These are phyloP conservation scores for Ceriops zippeliana DNA, from an alignment of 345 rosid genomes.

Conservation along the genomic window DNA sequence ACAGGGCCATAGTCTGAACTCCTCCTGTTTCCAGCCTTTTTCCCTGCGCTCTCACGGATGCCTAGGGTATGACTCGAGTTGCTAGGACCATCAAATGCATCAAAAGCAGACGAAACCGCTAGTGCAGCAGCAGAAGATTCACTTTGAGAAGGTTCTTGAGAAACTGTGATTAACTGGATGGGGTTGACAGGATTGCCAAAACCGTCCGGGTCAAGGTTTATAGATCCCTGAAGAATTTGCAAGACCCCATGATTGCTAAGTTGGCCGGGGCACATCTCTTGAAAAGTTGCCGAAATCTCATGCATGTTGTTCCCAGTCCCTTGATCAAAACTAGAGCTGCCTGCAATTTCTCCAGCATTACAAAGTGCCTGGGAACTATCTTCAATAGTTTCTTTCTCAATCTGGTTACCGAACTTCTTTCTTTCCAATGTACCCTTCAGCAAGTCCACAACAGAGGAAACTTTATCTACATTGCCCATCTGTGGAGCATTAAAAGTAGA, in stretches of 20 bases:
- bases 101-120: constrained; percentile 53
- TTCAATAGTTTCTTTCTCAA: constrained; percentile 35
- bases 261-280: constrained; percentile 29
- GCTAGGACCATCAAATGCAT: constrained; percentile 57
- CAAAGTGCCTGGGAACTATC: constrained; percentile 34
- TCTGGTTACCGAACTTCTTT: constrained; percentile 46
- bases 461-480: constrained; percentile 36
- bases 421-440: constrained; percentile 61
- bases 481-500: constrained; percentile 39
- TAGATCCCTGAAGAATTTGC: constrained; percentile 32
- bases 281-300: constrained; percentile 28
- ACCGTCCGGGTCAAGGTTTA: constrained; percentile 44
- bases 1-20: constrained; percentile 42
- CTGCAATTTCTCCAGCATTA: constrained; percentile 31
- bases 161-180: constrained; percentile 36
- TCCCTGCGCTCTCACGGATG: constrained; percentile 55
- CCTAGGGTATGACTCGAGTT: constrained; percentile 48
- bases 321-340: constrained; percentile 24
- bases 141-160: constrained; percentile 59
- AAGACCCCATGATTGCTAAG: constrained; percentile 21
- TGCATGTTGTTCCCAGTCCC: constrained; percentile 29
- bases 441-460: constrained; percentile 69
- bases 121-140: constrained; percentile 77
- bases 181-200: constrained; percentile 39
- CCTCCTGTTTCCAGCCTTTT: constrained; percentile 34